These are phyloP conservation scores for Acephala macrosclerotiorum DNA, from an alignment of 2,329 filamentous ascomycete genomes.

Conservation along the genomic window DNA sequence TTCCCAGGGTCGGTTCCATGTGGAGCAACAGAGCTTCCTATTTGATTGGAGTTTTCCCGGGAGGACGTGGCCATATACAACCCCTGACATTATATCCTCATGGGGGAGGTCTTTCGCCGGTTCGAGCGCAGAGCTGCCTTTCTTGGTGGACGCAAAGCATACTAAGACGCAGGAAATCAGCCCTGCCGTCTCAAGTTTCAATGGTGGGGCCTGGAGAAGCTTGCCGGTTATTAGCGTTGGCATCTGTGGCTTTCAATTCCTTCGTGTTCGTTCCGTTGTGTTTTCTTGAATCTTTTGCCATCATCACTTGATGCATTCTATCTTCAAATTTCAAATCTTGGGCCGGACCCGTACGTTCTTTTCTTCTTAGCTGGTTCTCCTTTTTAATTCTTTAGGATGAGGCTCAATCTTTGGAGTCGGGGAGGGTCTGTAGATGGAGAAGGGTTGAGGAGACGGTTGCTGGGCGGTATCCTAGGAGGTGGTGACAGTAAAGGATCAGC, in stretches of 20 bases:
- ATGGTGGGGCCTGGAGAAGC: neutral
- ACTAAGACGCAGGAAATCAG: conserved; percentile 2
- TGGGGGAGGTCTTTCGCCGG: neutral
- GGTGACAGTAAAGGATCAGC: neutral
- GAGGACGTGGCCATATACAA: neutral
- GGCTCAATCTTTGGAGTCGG: neutral
- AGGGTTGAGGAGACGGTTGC: conserved; percentile 2
- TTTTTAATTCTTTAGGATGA: conserved; percentile 6
- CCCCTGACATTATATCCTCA: neutral
- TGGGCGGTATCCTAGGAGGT: conserved; percentile 8
- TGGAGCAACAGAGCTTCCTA: neutral
- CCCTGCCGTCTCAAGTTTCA: neutral
- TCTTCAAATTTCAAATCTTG: conserved; percentile 1
- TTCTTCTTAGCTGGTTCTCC: conserved; percentile 10
- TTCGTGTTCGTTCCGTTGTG: neutral
- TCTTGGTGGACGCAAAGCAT: too few species aligned
- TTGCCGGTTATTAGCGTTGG: neutral
- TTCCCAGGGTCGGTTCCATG: neutral
- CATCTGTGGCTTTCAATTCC: neutral
- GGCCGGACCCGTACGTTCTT: neutral
- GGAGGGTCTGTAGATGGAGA: neutral
- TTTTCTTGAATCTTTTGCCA: neutral
- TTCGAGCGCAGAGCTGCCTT: neutral
- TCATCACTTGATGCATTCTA: conserved; percentile 1
- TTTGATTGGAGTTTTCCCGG: neutral